Evolutionary conservation across 495 filamentous ascomycete species (phyloP), one percentile per base, ranked within the genome.

Genomic region (Daldinia loculata): DNA sequence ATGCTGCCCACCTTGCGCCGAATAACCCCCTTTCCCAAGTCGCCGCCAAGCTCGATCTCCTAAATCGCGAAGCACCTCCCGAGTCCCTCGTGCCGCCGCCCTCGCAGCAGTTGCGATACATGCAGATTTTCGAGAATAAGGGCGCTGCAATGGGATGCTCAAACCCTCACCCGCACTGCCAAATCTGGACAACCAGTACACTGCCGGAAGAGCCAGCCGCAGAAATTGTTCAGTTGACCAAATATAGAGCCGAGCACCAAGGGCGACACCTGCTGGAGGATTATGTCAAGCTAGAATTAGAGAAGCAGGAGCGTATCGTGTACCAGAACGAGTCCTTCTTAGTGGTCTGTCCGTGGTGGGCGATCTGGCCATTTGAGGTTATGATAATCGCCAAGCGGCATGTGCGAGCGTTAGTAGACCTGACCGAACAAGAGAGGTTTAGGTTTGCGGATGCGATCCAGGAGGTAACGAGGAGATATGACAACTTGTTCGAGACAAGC

Each of bases 111-210:
- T 93, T 96, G 74, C 88, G 89, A 52, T 98, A 97, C 80, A 98
- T 99, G 94, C 95, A 99, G 80, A 98, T 99, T 70, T 98, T 99
- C 68, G 95, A 99, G 81, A 99, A 99, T 84, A 99, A 99, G 82
- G 95, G 95, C 52, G 89, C 92, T 0, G 93, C 95, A 4, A 99
- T 99, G 95, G 95, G 95, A 32, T 99, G 95, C 85, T 98, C 95
- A 2, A 99, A 99, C 78, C 96, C 95, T 6, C 95, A 99, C 80
- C 95, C 95, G 0, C 95, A 98, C 80, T 94, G 95, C 56, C 95
- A 99, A 76, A 87, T 97, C 69, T 99, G 95, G 95, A 95, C 93
- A 8, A 97, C 93, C 12, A 95, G 91, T 39, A 88, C 89, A 12
- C 79, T 97, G 56, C 95, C 95, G 4, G 94, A 97, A 76, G 95